A percentile compares a stretch with the other conserved stretches of the same genome.
Conservation (phyloP, 768 basidiomycete species). For the Amanita jacksonii region DNA sequence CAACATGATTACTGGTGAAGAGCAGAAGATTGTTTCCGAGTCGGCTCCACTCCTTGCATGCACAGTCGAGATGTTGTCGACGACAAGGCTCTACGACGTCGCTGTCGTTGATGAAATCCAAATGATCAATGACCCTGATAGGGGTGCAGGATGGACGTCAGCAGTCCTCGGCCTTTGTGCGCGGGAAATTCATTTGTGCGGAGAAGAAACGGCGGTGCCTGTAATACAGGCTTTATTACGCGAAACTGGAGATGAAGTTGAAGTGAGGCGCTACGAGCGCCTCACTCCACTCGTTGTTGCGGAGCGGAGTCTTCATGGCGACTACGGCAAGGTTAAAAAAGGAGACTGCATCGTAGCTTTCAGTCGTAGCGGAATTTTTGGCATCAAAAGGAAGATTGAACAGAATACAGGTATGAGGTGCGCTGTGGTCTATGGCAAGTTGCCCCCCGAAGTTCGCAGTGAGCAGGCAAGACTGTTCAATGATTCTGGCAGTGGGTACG, state of each 20-base stretch:
- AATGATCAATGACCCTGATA: conserved; percentile 73
- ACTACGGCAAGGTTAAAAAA: conserved; percentile 50
- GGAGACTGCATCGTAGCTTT: conserved; percentile 94
- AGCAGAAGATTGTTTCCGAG: conserved; percentile 58
- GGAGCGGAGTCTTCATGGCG: conserved; percentile 47
- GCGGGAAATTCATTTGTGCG: conserved; percentile 86
- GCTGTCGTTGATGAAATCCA: conserved; percentile 97
- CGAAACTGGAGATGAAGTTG: conserved; percentile 73
- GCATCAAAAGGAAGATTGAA: conserved; percentile 66
- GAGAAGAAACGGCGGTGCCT: conserved; percentile 86
- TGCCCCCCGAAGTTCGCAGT: conserved; percentile 86
- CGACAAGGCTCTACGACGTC: conserved; percentile 45
- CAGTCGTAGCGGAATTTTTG: conserved; percentile 65
- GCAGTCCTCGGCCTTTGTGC: conserved; percentile 74
- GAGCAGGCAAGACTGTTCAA: conserved; percentile 94
- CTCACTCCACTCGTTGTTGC: conserved; percentile 78
- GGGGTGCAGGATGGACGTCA: conserved; percentile 76
- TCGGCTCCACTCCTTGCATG: conserved; percentile 58
- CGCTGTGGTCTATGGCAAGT: conserved; percentile 86
- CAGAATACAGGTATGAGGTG: conserved; percentile 62
- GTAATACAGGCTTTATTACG: conserved; percentile 62
- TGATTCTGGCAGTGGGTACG: conserved; percentile 68
- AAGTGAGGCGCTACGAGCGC: conserved; percentile 77
- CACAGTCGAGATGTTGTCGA: conserved; percentile 87
- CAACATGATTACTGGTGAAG: conserved; percentile 91